These are phyloP conservation scores for Pisolithus thermaeus DNA, from an alignment of 1,284 basidiomycete species.

Conservation along the genomic window DNA sequence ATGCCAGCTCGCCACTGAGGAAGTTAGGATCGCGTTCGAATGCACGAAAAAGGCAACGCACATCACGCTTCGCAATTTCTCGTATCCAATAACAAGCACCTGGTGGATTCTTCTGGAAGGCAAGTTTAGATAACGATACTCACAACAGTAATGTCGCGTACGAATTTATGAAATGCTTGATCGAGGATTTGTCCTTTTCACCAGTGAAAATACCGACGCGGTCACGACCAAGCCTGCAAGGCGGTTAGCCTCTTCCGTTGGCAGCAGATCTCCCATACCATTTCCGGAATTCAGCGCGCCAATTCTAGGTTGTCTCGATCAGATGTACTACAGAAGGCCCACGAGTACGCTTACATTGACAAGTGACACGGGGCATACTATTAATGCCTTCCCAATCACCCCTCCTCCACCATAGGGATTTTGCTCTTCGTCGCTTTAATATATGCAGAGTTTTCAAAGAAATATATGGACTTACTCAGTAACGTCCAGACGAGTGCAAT, in stretches of 20 bases:
- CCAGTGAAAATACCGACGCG: conserved; percentile 76
- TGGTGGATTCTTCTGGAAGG: conserved; percentile 62
- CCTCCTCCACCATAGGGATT: conserved; percentile 69
- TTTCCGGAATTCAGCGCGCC: conserved; percentile 94
- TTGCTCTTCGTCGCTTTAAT: conserved; percentile 53
- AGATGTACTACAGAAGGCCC: conserved; percentile 2
- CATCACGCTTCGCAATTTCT: conserved; percentile 82
- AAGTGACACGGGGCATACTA: conserved; percentile 93
- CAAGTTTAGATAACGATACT: conserved; percentile 2
- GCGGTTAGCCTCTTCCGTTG: not conserved
- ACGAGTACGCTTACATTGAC: conserved; percentile 54
- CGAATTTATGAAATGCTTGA: conserved; percentile 75
- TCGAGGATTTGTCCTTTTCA: conserved; percentile 68
- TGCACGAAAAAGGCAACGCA: conserved; percentile 26
- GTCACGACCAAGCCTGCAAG: conserved; percentile 67
- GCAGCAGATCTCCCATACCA: conserved; percentile 48
- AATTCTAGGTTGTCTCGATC: conserved; percentile 56
- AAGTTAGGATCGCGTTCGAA: conserved; percentile 3
- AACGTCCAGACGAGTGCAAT: conserved; percentile 87
- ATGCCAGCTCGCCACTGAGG: conserved; percentile 51
- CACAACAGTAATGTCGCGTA: conserved; percentile 27
- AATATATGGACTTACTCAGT: conserved; percentile 51
- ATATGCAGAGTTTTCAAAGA: conserved; percentile 3
- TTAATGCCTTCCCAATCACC: conserved; percentile 72
- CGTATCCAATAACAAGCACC: conserved; percentile 94